These are phyloP conservation scores for Syzygium oleosum DNA, from an alignment of 345 rosid genomes.

Conservation along the genomic window DNA sequence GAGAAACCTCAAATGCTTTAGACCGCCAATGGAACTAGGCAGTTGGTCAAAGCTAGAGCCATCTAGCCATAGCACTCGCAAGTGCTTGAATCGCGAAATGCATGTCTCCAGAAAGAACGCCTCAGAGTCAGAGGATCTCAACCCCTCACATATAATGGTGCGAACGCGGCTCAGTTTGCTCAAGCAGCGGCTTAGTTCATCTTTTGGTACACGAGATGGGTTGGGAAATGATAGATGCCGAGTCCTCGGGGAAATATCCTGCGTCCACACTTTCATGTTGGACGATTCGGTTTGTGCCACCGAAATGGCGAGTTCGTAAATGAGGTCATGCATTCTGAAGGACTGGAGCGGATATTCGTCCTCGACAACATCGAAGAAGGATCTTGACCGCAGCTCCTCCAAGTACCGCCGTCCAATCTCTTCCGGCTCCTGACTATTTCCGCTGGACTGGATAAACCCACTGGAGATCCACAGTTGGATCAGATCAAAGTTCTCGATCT, in stretches of 20 bases:
- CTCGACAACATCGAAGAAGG: accelerated
- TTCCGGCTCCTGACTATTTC: background rate
- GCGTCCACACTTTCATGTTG: background rate
- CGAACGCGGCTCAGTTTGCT: background rate
- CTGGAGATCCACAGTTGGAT: too few relatives aligned
- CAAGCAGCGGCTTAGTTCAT: background rate
- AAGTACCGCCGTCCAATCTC: background rate
- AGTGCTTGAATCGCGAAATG: background rate
- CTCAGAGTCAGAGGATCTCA: background rate
- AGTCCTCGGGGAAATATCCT: background rate
- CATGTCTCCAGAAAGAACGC: background rate
- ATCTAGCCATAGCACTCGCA: background rate
- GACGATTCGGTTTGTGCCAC: conserved; percentile 4
- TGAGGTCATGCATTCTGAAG: conserved; percentile 15
- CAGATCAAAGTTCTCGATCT: background rate
- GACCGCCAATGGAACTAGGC: background rate
- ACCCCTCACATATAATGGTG: background rate
- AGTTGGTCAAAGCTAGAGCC: background rate
- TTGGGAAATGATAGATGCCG: background rate
- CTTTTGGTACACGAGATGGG: background rate
- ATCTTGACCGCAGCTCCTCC: background rate
- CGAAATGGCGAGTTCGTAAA: conserved; percentile 13
- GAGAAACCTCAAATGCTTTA: background rate
- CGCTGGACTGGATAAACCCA: background rate
- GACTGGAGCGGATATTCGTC: accelerated